Base-by-base conservation (phyloP, 1,139 yeast genomes). In the Suhomyces yuchorum region DNA sequence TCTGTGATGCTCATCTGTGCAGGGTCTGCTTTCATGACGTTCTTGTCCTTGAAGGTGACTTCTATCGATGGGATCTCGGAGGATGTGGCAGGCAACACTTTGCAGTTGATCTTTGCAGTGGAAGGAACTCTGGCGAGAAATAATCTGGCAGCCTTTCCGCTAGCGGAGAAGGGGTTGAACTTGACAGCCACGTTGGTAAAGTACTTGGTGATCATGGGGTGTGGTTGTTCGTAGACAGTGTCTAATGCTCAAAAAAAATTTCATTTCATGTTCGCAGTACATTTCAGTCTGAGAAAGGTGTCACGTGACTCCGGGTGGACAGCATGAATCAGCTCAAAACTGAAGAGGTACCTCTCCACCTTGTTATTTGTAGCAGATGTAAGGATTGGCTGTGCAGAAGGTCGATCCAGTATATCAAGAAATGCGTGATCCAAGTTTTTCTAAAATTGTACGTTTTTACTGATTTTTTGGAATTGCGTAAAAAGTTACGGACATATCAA, bases 41-140 rank as follows among this genome's bases (percentile, higher is more conserved):
- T 80, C 59, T 92, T 93, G 67, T 92, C 97, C 67, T 87, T 88
- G 71, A 81, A 92, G 1, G 85, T 82, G 15, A 92, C 96, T 54
- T 83, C 78, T 34, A 92, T 81, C 30, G 75, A 60, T 19, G 96
- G 90, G 45, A 66, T 60, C 28, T 73, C 80, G 3, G 67, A 67
- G 1, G 86, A 74, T 9, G 51, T 49, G 15, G 66, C 62, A 4
- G 77, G 69, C 44, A 86, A 70, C 18, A 85, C 75, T 56, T 84
- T 83, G 54, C 76, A 76, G 50, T 82, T 81, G 9, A 75, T 73
- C 57, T 80, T 82, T 59, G 84, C 71, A 12, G 81, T 70, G 8
- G 87, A 88, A 18, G 98, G 97, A 49, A 92, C 80, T 48, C 90
- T 79, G 15, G 96, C 80, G 45, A 92, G 78, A 60, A 92, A 85